Conservation (phyloP, 2,329 filamentous ascomycete genomes). For the Pseudogymnoascus sp. region DNA sequence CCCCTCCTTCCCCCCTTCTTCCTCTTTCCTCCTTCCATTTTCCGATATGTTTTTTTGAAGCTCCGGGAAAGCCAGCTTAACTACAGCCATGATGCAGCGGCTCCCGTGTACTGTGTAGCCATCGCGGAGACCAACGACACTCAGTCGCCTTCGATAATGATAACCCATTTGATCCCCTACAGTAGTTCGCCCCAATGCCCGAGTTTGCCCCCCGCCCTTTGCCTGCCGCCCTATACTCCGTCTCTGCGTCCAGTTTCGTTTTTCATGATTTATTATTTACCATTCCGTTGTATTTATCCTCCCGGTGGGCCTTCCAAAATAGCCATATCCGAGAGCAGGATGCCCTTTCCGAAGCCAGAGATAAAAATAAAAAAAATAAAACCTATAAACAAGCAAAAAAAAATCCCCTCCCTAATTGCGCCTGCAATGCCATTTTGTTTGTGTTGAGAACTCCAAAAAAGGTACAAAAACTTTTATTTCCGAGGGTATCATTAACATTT, state of each 20-base stretch:
- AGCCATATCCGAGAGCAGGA: not conserved
- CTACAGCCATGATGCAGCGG: not conserved
- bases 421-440: conserved; percentile 7
- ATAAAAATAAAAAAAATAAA: not conserved
- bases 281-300: not conserved
- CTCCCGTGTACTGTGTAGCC: not conserved
- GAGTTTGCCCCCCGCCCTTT: not conserved
- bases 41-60: not conserved
- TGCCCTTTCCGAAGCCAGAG: not conserved
- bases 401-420: not conserved
- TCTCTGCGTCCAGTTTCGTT: not conserved
- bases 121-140: not conserved
- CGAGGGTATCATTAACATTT: conserved; percentile 23
- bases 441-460: conserved; percentile 3
- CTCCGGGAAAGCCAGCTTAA: not conserved
- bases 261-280: conserved; percentile 2
- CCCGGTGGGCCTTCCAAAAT: not conserved
- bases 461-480: conserved; percentile 8
- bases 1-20: not conserved
- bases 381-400: not conserved
- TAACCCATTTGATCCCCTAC: not conserved
- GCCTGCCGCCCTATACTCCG: not conserved
- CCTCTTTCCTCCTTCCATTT: not conserved
- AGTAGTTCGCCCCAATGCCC: not conserved
- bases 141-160: not conserved